These are phyloP conservation scores for Penicillium pulvis DNA, from an alignment of 495 filamentous ascomycete genomes.

Conservation along the genomic window DNA sequence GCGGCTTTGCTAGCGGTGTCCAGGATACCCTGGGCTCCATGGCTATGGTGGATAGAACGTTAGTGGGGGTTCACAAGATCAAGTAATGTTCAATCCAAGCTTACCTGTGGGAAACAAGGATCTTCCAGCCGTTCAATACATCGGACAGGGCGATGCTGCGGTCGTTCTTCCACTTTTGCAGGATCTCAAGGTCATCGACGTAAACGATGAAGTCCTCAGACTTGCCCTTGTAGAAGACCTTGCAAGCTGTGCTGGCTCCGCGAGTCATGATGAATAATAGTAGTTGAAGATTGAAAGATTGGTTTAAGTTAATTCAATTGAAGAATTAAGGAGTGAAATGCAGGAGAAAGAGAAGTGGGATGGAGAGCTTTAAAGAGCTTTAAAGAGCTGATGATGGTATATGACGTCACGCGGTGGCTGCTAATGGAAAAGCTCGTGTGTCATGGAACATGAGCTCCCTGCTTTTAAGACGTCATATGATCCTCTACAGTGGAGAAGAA, in stretches of 20 bases:
- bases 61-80: neutral
- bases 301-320: slow-evolving; percentile 6
- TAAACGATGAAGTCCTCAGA: slow-evolving; percentile 91
- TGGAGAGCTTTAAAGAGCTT: slow-evolving; percentile 19
- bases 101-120: slow-evolving; percentile 91
- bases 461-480: slow-evolving; percentile 20
- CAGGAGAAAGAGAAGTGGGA: slow-evolving; percentile 4
- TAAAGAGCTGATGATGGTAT: slow-evolving; percentile 24
- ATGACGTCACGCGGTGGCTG: slow-evolving; percentile 35
- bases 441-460: slow-evolving; percentile 16
- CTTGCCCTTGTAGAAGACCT: slow-evolving; percentile 88
- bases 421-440: slow-evolving; percentile 16
- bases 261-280: slow-evolving; percentile 63
- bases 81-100: slow-evolving; percentile 24
- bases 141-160: slow-evolving; percentile 75
- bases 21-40: slow-evolving; percentile 79
- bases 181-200: slow-evolving; percentile 69
- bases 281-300: slow-evolving; percentile 15
- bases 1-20: slow-evolving; percentile 71
- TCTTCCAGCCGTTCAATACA: slow-evolving; percentile 86
- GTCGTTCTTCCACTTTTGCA: slow-evolving; percentile 84
- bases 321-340: neutral
- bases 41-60: slow-evolving; percentile 51
- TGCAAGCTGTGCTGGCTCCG: slow-evolving; percentile 71
- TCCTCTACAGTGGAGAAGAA: slow-evolving; percentile 4